Evolutionary conservation across 805 yeast genomes (phyloP), one percentile per base, ranked within the genome.

Genomic region (Huiozyma naganishii): DNA sequence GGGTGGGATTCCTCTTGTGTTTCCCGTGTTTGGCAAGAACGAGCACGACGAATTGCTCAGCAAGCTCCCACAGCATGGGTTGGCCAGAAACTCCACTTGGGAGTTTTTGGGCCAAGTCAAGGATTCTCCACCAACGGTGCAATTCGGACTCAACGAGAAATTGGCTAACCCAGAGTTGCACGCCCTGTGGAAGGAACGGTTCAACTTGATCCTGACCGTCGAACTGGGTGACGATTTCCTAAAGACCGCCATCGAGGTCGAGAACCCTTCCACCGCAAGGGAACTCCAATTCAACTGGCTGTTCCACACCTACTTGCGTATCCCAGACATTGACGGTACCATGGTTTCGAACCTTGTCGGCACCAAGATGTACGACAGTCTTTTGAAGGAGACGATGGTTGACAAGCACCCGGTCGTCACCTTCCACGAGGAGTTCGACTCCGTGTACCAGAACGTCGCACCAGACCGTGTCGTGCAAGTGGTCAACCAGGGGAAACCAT

Each of bases 1-100:
- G 62, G 98, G 98, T 51, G 98, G 98, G 41, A 85, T 92, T 42
- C 98, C 98, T 9, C 69, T 92, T 27, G 97, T 90, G 7, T 92
- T 92, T 73, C 98, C 98, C 2, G 85, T 82, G 1, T 84, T 84
- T 56, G 97, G 98, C 47, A 88, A 78, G 52, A 63, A 79, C 50
- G 69, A 71, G 30, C 70, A 74, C 6, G 72, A 68, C 44, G 83
- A 84, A 4, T 66, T 68, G 33, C 76, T 88, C 35, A 71, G 69
- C 41, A 62, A 73, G 32, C 73, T 92, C 50, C 97, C 97, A 13
- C 97, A 92, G 67, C 98, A 92, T 61, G 98, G 98, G 1, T 84
- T 92, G 67, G 98, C 95, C 13, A 74, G 98, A 64, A 82, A 77
- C 62, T 80, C 90, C 10, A 67, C 72, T 2, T 92, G 98, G 98